Evolutionary conservation across 1,284 basidiomycete species (phyloP), one percentile per base, ranked within the genome.

Genomic region (Boletus semigastroideus): DNA sequence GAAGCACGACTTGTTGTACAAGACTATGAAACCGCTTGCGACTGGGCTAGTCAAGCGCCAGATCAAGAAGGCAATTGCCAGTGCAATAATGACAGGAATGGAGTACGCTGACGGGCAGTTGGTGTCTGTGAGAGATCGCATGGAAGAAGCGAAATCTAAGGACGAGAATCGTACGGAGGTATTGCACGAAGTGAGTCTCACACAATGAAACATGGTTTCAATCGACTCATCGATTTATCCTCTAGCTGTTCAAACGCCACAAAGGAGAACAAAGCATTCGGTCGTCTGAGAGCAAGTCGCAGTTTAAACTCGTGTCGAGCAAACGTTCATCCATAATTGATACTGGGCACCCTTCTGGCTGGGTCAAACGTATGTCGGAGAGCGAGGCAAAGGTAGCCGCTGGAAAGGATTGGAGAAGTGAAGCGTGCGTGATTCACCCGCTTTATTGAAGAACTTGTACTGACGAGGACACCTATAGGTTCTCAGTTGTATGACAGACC

Each of bases 1-100:
- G 62, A 97, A 96, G 75, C 94, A 97, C 74, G 91, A 96, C 66
- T 73, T 92, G 36, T 70, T 97, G 49, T 96, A 96, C 79, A 95
- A 93, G 76, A 87, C 87, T 0, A 63, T 92, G 34, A 78, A 78
- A 39, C 87, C 87, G 8, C 76, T 93, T 45, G 88, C 88, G 7
- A 90, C 82, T 5, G 81, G 81, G 5, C 74, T 97, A 45, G 87
- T 99, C 65, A 98, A 98, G 83, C 87, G 83, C 69, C 92, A 95
- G 68, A 86, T 99, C 60, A 78, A 88, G 72, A 91, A 87, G 70
- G 95, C 90, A 2, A 79, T 97, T 48, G 76, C 81, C 57, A 86
- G 84, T 54, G 87, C 86, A 9, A 84, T 98, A 56, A 80, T 76
- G 49, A 90, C 87, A 12, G 92, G 83, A 3, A 76, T 98, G 55